These are phyloP conservation scores for Talaromyces adpressus DNA, from an alignment of 495 filamentous ascomycete species.

Conservation along the genomic window DNA sequence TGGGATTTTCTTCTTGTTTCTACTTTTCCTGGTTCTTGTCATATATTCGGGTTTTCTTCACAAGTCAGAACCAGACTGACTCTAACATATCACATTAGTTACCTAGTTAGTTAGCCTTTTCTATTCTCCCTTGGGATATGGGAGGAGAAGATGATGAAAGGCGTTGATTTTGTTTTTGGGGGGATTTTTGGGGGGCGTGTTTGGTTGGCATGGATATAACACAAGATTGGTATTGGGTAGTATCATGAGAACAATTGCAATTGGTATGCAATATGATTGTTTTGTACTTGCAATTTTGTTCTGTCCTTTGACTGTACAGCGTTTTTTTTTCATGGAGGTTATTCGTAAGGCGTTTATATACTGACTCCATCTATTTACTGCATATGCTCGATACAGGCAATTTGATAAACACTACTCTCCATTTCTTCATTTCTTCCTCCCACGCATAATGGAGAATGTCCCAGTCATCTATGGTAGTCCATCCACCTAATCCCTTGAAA, in stretches of 20 bases:
- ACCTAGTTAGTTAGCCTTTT: neutral
- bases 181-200: neutral
- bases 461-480: conserved; percentile 45
- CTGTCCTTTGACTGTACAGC: neutral
- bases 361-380: neutral
- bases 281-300: neutral
- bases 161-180: neutral
- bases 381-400: neutral
- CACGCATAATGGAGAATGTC: conserved; percentile 29
- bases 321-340: neutral
- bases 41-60: neutral
- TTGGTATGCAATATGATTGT: neutral
- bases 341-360: neutral
- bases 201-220: neutral
- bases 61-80: conserved; percentile 5
- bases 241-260: neutral
- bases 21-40: conserved; percentile 10
- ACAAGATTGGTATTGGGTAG: neutral
- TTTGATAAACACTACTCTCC: neutral
- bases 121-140: neutral
- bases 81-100: neutral
- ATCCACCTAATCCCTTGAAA: conserved; percentile 20
- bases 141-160: neutral
- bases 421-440: neutral
- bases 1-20: neutral